Evolutionary conservation across 2,329 filamentous ascomycete species (phyloP), one percentile per base, ranked within the genome.

Genomic region (Nemania sp.): DNA sequence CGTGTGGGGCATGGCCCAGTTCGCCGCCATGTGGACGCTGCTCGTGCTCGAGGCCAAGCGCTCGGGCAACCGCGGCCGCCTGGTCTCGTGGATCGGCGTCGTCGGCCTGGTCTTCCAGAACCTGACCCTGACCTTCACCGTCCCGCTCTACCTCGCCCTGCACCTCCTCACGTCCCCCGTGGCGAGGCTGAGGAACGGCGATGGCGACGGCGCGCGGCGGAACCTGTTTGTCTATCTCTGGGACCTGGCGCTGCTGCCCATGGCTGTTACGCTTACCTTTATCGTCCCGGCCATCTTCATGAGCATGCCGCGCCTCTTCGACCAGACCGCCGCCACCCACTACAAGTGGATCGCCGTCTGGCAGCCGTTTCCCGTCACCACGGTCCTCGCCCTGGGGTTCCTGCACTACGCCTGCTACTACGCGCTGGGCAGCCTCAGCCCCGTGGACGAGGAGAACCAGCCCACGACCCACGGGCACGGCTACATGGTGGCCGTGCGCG

Each of bases 141-240:
- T 74, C 15, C 77, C 77, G 38, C 66, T 78, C 7, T 78, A 75
- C 58, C 67, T 78, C 8, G 70, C 70, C 5, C 60, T 76, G 32
- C 75, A 77, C 66, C 72, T 79, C 52, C 62, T 78, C 64, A 77
- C 76, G 20, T 76, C 74, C 18, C 76, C 76, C 22, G 65, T 74
- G 10, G 73, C 76, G 26, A 64, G 57, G 27, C 67, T 77, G n/a
- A 49, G 24, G 38, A 70, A 66, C 60, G 71, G 69, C 47, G 62
- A 69, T 35, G 72, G 73, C 32, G 70, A 73, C 22, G 67, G 45
- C 29, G 73, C 72, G 49, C 69, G 73, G 10, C 58, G 70, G 38
- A 52, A 64, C 62, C 69, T 77, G 15, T 74, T 76, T 66, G 75
- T 75, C 8, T 71, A 75, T 27, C 74, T 76, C 45, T 77, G 76